Base-by-base conservation (phyloP, 106 monocot species). In the Vanilla planifolia region DNA sequence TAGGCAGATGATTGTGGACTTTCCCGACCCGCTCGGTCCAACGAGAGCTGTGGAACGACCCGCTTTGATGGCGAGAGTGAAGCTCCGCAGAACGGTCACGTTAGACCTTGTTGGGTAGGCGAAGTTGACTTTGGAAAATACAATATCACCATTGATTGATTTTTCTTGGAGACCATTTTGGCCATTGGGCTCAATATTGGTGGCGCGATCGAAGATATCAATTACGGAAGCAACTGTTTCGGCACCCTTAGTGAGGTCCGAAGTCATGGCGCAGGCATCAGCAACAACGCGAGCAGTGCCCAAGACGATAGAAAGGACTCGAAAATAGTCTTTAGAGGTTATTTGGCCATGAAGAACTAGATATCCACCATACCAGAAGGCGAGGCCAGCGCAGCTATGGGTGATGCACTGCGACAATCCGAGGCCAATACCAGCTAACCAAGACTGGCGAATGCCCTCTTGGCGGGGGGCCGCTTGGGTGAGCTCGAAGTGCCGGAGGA, bases 351-450 rank as follows among this genome's bases (percentile, higher is more conserved):
- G 48, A 34, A 7, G 36, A 10, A 51, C 23, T 23, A 65, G 24
- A 25, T 45, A 34, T 24, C 64, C 32, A 3, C 64, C 64, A 36
- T 48, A 48, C 64, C 64, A 65, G 9, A 65, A 34, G 24, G 33
- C 20, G 0, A 51, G 17, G 3, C 43, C 48, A 14, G 43, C 32
- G 11, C 23, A 50, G 21, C 48, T 25, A 10, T 34, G 23, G 0
- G 11, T 50, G 25, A 65, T 6, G 50, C 48, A 65, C 21, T 51
- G 33, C 3, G 51, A 65, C 8, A 36, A 51, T 3, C 50, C 33
- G 4, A 65, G 65, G 34, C 37, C 50, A 15, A 52, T 25, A 4
- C 48, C 39, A 39, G 51, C 35, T 37, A 65, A 17, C 64, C 65
- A 51, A 6, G n/a, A 23, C 20, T 14, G 23, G 0, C 15, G 35